These are phyloP conservation scores for Rachicladosporium sp. DNA, from an alignment of 2,329 filamentous ascomycete species.

Conservation along the genomic window DNA sequence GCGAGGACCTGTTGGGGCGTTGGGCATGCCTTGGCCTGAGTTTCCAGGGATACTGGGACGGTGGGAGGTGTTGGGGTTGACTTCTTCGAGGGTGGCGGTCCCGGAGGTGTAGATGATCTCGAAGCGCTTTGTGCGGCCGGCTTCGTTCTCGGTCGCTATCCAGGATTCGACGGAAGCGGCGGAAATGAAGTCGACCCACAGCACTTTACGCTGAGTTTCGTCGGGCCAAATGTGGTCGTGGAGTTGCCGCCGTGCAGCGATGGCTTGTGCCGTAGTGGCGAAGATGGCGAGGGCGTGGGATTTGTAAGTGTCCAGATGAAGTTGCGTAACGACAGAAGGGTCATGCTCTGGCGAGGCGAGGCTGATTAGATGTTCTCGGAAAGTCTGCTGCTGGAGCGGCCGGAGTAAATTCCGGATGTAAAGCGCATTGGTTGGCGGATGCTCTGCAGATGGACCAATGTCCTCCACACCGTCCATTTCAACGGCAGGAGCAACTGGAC, in stretches of 20 bases:
- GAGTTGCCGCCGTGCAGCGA: constrained; percentile 60
- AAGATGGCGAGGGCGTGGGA: constrained; percentile 81
- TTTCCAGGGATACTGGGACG: constrained; percentile 4
- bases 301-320: constrained; percentile 73
- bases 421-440: constrained; percentile 49
- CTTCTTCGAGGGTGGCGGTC: constrained; percentile 30
- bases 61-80: background rate
- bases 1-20: constrained; percentile 14
- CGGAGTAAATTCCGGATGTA: constrained; percentile 90
- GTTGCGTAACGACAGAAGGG: constrained; percentile 42
- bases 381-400: constrained; percentile 56
- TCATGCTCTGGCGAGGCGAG: constrained; percentile 51
- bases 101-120: constrained; percentile 54
- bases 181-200: constrained; percentile 86
- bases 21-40: constrained; percentile 13
- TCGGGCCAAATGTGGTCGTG: constrained; percentile 78
- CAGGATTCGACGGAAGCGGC: constrained; percentile 51
- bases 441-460: constrained; percentile 23
- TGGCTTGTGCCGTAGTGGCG: constrained; percentile 54
- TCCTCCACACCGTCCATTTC: background rate
- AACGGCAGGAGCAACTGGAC: too few species aligned
- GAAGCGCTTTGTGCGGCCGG: constrained; percentile 43
- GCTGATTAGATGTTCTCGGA: constrained; percentile 56
- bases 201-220: constrained; percentile 67
- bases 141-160: constrained; percentile 56